Evolutionary conservation across 2,329 filamentous ascomycete genomes (phyloP).

Genomic region (Fonsecaea pugnacius): DNA sequence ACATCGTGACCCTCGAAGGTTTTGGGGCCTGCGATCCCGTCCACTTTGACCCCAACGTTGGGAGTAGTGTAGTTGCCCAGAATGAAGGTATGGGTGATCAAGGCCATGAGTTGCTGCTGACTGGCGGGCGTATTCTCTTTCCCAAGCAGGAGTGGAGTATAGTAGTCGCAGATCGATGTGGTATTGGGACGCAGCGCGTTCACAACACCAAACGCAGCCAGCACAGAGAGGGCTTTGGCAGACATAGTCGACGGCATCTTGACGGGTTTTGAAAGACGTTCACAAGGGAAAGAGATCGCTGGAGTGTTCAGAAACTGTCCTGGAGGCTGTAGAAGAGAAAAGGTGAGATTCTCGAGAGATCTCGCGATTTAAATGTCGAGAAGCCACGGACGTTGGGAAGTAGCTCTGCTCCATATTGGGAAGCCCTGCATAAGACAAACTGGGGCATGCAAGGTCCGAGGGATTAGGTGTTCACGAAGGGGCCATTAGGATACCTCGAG

Average conservation of each 20-base stretch:
- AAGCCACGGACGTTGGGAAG: not conserved
- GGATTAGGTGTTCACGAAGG: not conserved
- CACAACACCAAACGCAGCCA: conserved; percentile 38
- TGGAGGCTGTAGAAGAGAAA: conserved; percentile 4
- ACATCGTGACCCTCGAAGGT: conserved; percentile 57
- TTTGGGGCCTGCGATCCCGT: conserved; percentile 62
- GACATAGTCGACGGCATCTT: conserved; percentile 18
- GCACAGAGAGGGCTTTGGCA: conserved; percentile 18
- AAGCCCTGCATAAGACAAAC: not conserved
- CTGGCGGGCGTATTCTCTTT: conserved; percentile 64
- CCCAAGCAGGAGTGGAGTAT: conserved; percentile 61
- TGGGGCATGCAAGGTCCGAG: conserved; percentile 1
- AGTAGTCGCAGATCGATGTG: conserved; percentile 65
- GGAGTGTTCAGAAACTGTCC: not conserved
- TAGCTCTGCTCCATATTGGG: not conserved
- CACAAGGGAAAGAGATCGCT: not conserved
- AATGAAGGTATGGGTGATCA: conserved; percentile 66
- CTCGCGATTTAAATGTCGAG: conserved; percentile 5
- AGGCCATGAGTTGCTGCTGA: conserved; percentile 60
- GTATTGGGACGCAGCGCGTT: conserved; percentile 56
- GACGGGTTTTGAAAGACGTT: not conserved
- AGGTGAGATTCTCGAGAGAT: not conserved
- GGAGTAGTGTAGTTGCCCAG: conserved; percentile 66
- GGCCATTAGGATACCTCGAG: not conserved
- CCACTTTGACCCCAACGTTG: conserved; percentile 58